Evolutionary conservation across 2,329 filamentous ascomycete species (phyloP).

Genomic region (Aspergillus candidus): DNA sequence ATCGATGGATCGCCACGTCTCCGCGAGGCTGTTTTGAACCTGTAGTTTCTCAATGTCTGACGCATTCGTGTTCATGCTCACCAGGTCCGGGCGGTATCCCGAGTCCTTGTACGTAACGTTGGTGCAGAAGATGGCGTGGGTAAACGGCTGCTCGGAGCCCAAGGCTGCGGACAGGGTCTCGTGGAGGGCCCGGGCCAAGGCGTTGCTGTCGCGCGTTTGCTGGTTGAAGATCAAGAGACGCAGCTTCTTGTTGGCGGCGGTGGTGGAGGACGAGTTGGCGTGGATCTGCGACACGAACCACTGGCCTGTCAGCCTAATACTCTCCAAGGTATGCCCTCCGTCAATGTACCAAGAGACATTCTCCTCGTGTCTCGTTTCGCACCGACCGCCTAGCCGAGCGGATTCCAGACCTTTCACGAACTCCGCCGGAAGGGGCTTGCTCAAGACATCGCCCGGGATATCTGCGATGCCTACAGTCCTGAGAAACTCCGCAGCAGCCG

Average conservation of each 20-base stretch:
- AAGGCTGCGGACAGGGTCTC: constrained; percentile 45
- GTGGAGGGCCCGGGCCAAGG: constrained; percentile 60
- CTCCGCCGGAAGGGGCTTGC: constrained; percentile 49
- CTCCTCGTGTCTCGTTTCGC: constrained; percentile 58
- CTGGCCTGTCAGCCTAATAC: constrained; percentile 64
- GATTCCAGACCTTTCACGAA: constrained; percentile 61
- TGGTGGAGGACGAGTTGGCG: constrained; percentile 29
- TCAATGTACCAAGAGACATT: constrained; percentile 73
- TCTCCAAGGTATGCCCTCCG: constrained; percentile 82
- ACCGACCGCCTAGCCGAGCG: constrained; percentile 68
- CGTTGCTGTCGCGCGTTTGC: constrained; percentile 69
- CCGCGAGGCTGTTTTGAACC: constrained; percentile 63
- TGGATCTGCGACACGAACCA: constrained; percentile 63
- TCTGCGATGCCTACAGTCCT: constrained; percentile 27
- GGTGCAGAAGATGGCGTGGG: constrained; percentile 71
- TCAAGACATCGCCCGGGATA: constrained; percentile 33
- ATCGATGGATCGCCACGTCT: constrained; percentile 54
- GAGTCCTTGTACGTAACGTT: constrained; percentile 61
- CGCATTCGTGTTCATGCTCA: constrained; percentile 56
- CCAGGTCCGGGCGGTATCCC: constrained; percentile 58
- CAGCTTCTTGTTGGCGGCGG: constrained; percentile 29
- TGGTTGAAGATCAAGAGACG: constrained; percentile 85
- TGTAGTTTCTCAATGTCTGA: constrained; percentile 52
- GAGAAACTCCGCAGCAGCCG: constrained; percentile 40
- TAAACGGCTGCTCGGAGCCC: constrained; percentile 50